Base-by-base conservation (phyloP, 306 rosid genomes). In the Gastrolobium villosum region DNA sequence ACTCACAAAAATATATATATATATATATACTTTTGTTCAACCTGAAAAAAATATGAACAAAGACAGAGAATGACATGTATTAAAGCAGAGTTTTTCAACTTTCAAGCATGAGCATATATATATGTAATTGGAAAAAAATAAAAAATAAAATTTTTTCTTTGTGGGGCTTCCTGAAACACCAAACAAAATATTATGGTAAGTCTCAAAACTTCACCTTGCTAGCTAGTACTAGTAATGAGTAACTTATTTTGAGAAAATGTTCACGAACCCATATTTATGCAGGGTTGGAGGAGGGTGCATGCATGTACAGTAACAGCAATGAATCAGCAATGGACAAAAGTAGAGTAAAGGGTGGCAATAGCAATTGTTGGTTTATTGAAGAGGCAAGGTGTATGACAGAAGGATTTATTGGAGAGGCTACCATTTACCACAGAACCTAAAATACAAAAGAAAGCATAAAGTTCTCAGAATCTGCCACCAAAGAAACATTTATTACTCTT, bases 401-500 rank as follows among this genome's bases (percentile, higher is more conserved):
- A 15, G 20, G 65, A 59, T 59, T 32, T 59, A 59, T 59, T 59
- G 62, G 44, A 70, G 72, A 62, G 13, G 49, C 72, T 79, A 45
- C 10, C 72, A 61, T 50, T 70, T 26, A 26, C 37, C 54, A 36
- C 37, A 15, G 26, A 20, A 20, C 26, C 26, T 68, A 14, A 40
- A 15, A 14, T 64, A 4, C 48, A 39, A n/a, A 35, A 65, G 10
- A 41, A 9, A 8, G 14, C 7, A 14, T 3, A 52, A 70, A 63
- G 55, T 48, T 37, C 56, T 72, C 0, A 54, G 68, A 50, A 31
- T 13, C 59, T 44, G 69, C 26, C 8, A 31, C 74, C 32, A 0
- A 13, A 20, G 35, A 46, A 35, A 72, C 79, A 80, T 64, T 65
- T 54, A 80, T 9, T 73, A 26, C 54, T 73, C 70, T 73, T 45